Evolutionary conservation across 2,329 filamentous ascomycete species (phyloP).

Genomic region (Periconia macrospinosa): DNA sequence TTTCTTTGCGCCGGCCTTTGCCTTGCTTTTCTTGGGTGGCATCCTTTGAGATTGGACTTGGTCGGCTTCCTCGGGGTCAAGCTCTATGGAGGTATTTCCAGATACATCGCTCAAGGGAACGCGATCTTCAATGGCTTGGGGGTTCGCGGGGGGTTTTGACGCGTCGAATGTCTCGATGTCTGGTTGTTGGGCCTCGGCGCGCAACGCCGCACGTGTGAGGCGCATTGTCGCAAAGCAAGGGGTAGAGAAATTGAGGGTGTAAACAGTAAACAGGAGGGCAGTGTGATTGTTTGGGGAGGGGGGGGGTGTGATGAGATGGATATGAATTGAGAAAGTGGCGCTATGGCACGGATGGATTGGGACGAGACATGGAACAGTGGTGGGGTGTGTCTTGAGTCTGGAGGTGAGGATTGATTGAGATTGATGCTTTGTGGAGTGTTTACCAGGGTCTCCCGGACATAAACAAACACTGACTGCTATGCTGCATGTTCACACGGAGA

Average conservation of each 20-base stretch:
- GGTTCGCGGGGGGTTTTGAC: slow-evolving; percentile 18
- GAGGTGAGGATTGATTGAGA: slow-evolving; percentile 9
- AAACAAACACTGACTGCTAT: neutral
- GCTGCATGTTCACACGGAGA: neutral
- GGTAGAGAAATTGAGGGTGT: neutral
- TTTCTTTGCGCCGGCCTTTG: slow-evolving; percentile 36
- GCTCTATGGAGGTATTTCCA: slow-evolving; percentile 31
- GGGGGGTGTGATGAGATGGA: no score
- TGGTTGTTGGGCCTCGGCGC: slow-evolving; percentile 44
- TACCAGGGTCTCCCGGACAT: neutral
- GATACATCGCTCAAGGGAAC: slow-evolving; percentile 46
- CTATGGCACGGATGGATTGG: slow-evolving; percentile 10
- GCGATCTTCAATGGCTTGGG: slow-evolving; percentile 26
- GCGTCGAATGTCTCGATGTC: slow-evolving; percentile 40
- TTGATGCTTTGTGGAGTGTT: neutral
- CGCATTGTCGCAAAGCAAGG: slow-evolving; percentile 33
- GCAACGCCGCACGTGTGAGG: slow-evolving; percentile 48
- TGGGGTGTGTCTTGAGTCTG: slow-evolving; percentile 5
- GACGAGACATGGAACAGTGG: slow-evolving; percentile 17
- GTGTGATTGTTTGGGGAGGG: neutral
- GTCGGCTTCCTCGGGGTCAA: slow-evolving; percentile 20
- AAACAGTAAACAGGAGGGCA: neutral
- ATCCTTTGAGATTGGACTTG: slow-evolving; percentile 31
- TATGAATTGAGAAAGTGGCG: neutral
- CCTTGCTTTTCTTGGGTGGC: slow-evolving; percentile 33